phyloP scores from a whole-genome alignment of 2,329 filamentous ascomycete species.

The Sporothrix luriei region DNA sequence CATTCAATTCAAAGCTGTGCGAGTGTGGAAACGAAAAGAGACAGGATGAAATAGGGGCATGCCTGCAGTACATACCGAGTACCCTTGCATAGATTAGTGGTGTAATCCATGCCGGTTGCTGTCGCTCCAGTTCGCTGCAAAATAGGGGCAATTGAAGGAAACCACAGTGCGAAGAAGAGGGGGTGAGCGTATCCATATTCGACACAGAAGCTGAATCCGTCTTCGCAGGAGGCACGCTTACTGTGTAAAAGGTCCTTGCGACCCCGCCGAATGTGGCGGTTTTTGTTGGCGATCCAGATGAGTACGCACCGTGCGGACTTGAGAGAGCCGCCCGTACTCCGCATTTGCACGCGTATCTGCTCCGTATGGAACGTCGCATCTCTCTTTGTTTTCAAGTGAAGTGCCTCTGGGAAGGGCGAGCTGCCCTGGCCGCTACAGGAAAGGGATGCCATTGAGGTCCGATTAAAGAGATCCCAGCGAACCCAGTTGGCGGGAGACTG shows the following conservation, averaged over 20 bases:
- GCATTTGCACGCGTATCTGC: not conserved
- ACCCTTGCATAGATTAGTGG: too few species aligned
- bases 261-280: not conserved
- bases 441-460: not conserved
- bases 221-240: not conserved
- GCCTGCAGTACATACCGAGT: not conserved
- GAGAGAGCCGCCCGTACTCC: not conserved
- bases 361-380: not conserved
- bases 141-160: not conserved
- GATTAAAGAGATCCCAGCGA: not conserved
- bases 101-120: not conserved
- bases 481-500: not conserved
- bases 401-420: slow-evolving; percentile 1
- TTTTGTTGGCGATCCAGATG: not conserved
- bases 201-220: slow-evolving; percentile 1
- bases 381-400: not conserved
- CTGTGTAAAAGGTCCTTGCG: not conserved
- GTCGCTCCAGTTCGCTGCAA: not conserved
- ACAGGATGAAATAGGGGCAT: slow-evolving; percentile 2
- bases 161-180: not conserved
- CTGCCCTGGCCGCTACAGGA: slow-evolving; percentile 19
- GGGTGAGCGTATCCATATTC: slow-evolving; percentile 11
- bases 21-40: not conserved
- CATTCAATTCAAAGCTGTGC: slow-evolving; percentile 6
- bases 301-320: slow-evolving; percentile 6